Conservation (phyloP, 371 early-diverging fungal genomes). For the Syncephalastrum contaminatum region DNA sequence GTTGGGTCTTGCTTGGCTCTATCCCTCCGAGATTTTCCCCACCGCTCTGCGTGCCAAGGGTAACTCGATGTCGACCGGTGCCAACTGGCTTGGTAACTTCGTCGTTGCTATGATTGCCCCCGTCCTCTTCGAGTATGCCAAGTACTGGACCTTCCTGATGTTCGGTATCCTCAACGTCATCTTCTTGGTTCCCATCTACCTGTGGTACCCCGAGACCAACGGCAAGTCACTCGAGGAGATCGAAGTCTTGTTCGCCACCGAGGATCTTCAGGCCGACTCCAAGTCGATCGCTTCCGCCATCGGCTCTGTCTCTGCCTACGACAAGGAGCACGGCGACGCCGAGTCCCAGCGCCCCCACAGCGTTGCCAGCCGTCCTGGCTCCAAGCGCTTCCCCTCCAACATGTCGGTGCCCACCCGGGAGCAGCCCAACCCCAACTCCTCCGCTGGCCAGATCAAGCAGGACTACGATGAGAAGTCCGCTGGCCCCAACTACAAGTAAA, state of each 20-base stretch:
- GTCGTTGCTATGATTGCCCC: slow-evolving; percentile 48
- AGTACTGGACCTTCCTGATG: slow-evolving; percentile 49
- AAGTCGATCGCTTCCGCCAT: slow-evolving; percentile 30
- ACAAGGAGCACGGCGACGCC: slow-evolving; percentile 36
- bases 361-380: slow-evolving; percentile 37
- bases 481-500: slow-evolving; percentile 43
- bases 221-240: slow-evolving; percentile 58
- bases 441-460: slow-evolving; percentile 36
- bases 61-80: slow-evolving; percentile 57
- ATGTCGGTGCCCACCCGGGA: slow-evolving; percentile 36
- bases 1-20: slow-evolving; percentile 54
- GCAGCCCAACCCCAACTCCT: slow-evolving; percentile 23
- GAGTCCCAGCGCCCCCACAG: slow-evolving; percentile 29
- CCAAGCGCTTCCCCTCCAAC: slow-evolving; percentile 44
- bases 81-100: slow-evolving; percentile 70
- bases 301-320: slow-evolving; percentile 28
- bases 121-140: slow-evolving; percentile 35
- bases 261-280: slow-evolving; percentile 31
- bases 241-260: slow-evolving; percentile 46
- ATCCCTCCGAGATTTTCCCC: slow-evolving; percentile 62
- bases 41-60: slow-evolving; percentile 47
- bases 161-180: slow-evolving; percentile 37
- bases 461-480: slow-evolving; percentile 24
- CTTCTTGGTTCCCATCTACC: slow-evolving; percentile 34
- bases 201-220: slow-evolving; percentile 55